A percentile compares a stretch with the other conserved stretches of the same genome.
Evolutionary conservation across 305 asterid species (phyloP).

Genomic region (Lippia alba): DNA sequence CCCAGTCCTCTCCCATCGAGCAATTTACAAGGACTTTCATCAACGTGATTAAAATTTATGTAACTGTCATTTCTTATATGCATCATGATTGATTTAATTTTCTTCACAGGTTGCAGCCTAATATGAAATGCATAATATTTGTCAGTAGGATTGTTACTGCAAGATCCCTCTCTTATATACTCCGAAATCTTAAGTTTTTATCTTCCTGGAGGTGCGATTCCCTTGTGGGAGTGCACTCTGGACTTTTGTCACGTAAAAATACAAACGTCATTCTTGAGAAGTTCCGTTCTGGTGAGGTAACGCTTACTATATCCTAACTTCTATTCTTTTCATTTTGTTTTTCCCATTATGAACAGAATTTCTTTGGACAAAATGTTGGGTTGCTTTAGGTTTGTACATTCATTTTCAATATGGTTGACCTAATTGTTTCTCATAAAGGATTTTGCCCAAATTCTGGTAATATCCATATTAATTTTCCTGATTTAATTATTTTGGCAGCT

Average conservation of each 20-base stretch:
- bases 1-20: constrained; percentile 13
- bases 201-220: constrained; percentile 85
- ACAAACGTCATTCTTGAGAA: constrained; percentile 74
- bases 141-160: constrained; percentile 96
- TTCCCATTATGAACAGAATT: constrained; percentile 5
- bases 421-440: constrained; percentile 26
- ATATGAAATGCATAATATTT: constrained; percentile 91
- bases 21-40: constrained; percentile 14
- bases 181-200: constrained; percentile 63
- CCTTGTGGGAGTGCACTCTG: constrained; percentile 90
- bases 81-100: constrained; percentile 30
- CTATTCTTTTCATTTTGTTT: constrained; percentile 27
- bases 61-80: constrained; percentile 25
- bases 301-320: constrained; percentile 24
- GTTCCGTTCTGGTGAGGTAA: constrained; percentile 97
- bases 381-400: constrained; percentile 23
- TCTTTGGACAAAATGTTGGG: constrained; percentile 27
- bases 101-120: constrained; percentile 78
- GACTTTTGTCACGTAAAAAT: constrained; percentile 73
- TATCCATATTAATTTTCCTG: constrained; percentile 13
- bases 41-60: constrained; percentile 9
- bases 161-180: constrained; percentile 74
- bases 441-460: constrained; percentile 1
- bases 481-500: constrained; percentile 63
- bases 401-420: constrained; percentile 19